Base-by-base conservation (phyloP, 78 protist genomes). In the Tieghemostelium lacteum region DNA sequence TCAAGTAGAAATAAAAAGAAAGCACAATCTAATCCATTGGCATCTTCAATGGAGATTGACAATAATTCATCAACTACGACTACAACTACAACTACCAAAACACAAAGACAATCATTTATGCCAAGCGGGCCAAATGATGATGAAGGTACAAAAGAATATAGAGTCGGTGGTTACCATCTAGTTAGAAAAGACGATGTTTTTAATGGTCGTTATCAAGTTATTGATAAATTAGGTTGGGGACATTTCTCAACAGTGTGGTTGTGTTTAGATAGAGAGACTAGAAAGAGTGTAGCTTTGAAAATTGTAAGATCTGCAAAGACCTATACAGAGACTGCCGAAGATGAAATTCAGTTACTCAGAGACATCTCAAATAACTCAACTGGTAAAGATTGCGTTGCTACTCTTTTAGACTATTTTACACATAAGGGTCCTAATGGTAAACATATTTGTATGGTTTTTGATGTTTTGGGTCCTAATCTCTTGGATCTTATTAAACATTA, bases 201-300 rank as follows among this genome's bases (percentile, higher is more conserved):
- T 76, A 73, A 92, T 45, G 40, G 58, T 29, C 83, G 99, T 17
- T 98, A 96, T 83, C 50, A 40, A 7, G 94, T 97, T 2, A 55
- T 95, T 2, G 33, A 57, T 57, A 99, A 98, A 67, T 87, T 99
- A 3, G 99, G 99, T 50, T 99, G 99, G 99, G 99, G 99, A 0
- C 98, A 99, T 88, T 99, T 98, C 58, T 95, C 98, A 12, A 99
- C 99, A 19, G 99, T 99, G 12, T 99, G 99, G 99, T 85, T 97
- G 50, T 93, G 95, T 40, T 22, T 52, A 45, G 99, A 98, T 52
- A 7, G 49, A 40, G 65, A 33, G 57, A 26, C 49, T 2, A 42
- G 42, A 64, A 66, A 39, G 31, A 54, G 75, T 14, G 96, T 88
- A 0, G 99, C 99, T 0, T 61, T 97, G 26, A 97, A 97, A 70